These are phyloP conservation scores for Scheffersomyces parashehatae DNA, from an alignment of 1,139 yeast genomes.

Conservation along the genomic window DNA sequence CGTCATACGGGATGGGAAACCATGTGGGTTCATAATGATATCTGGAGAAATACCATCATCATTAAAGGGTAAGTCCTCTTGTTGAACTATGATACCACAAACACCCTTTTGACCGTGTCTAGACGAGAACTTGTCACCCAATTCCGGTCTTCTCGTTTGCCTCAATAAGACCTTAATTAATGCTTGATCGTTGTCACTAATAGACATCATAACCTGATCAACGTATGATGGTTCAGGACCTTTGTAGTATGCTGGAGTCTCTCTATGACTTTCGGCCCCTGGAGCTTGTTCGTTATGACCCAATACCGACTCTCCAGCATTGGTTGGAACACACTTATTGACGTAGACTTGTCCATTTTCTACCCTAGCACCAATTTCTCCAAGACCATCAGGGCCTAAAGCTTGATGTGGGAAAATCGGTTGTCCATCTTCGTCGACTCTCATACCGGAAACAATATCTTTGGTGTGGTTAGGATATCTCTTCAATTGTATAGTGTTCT, in stretches of 20 bases:
- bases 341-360: slow-evolving; percentile 93
- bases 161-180: slow-evolving; percentile 86
- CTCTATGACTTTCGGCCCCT: slow-evolving; percentile 66
- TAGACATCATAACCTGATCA: slow-evolving; percentile 97
- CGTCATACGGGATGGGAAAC: slow-evolving; percentile 99
- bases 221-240: slow-evolving; percentile 96
- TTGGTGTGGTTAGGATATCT: slow-evolving; percentile 92
- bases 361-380: slow-evolving; percentile 91
- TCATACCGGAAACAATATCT: slow-evolving; percentile 88
- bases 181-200: slow-evolving; percentile 93
- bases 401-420: slow-evolving; percentile 86
- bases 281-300: slow-evolving; percentile 33
- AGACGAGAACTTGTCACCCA: slow-evolving; percentile 96
- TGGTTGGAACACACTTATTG: slow-evolving; percentile 88
- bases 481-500: slow-evolving; percentile 85
- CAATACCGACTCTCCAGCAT: slow-evolving; percentile 74
- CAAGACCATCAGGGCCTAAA: slow-evolving; percentile 92
- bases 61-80: slow-evolving; percentile 93
- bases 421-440: slow-evolving; percentile 75
- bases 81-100: slow-evolving; percentile 95
- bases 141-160: slow-evolving; percentile 96
- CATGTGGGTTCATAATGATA: slow-evolving; percentile 98
- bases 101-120: slow-evolving; percentile 99
- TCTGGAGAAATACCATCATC: slow-evolving; percentile 91
- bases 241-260: slow-evolving; percentile 86